Base-by-base conservation (phyloP, 129 eudicot genomes). In the Logfia minima region DNA sequence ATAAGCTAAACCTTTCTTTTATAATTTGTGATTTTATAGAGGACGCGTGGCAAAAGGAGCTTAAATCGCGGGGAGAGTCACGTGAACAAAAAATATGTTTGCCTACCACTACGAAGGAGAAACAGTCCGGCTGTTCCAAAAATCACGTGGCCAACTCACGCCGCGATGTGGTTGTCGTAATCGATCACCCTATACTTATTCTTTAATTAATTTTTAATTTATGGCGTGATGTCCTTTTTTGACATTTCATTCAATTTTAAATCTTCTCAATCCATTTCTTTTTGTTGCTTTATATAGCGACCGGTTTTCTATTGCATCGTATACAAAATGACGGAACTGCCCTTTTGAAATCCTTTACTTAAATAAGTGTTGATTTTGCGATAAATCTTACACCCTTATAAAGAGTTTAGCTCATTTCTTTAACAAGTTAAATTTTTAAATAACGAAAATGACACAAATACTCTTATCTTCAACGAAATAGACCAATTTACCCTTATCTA, bases 111-210 rank as follows among this genome's bases (percentile, higher is more conserved):
- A 80, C 75, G 75, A 80, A 73, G 60, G 75, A 66, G 79, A 80
- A 80, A 41, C 64, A 74, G 75, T 70, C 72, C 64, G 65, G 72
- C 52, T 48, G 39, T 59, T 78, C 63, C 79, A 58, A 66, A 74
- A 8, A 67, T 66, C 75, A 80, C 84, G 84, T 80, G 84, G 84
- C 79, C 84, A 80, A 80, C 84, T 80, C 84, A 80, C 62, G 63
- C 70, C 62, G 84, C 75, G 79, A 80, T 66, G 75, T 74, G 84
- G 52, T 56, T 80, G 84, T 80, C 84, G 35, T 67, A 74, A 68
- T 80, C 76, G n/a, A 29, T 75, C 79, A 21, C 5, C 66, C 56
- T 60, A 10, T 35, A 52, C 39, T 66, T 72, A 52, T 63, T 62
- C 9, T 69, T 35, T 51, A 32, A 14, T 75, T 45, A 11, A 45